phyloP scores from a whole-genome alignment of 768 basidiomycete species.

The Peribolospora kevripleyi region DNA sequence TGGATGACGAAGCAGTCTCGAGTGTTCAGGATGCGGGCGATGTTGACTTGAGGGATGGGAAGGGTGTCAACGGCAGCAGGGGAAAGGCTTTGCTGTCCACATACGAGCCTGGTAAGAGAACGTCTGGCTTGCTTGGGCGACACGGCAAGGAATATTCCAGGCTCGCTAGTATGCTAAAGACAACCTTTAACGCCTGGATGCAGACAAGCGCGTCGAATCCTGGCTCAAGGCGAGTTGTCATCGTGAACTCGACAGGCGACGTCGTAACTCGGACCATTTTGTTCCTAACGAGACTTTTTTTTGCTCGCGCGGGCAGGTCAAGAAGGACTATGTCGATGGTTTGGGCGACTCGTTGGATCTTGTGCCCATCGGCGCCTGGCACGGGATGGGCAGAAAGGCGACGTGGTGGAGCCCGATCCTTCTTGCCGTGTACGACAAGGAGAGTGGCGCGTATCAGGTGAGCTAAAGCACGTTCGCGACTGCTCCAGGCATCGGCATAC shows the following conservation, averaged over 20 bases:
- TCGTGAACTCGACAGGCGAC: background rate
- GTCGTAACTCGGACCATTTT: too few species aligned
- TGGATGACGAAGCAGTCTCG: constrained; percentile 7
- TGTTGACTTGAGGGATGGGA: constrained; percentile 15
- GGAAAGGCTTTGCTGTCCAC: constrained; percentile 55
- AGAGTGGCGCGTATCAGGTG: constrained; percentile 4
- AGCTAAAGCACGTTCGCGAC: too few species aligned
- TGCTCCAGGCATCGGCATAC: too few species aligned
- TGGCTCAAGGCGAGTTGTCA: constrained; percentile 40
- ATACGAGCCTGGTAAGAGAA: constrained; percentile 41
- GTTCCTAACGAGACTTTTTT: background rate
- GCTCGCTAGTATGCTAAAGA: background rate
- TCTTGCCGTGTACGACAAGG: constrained; percentile 46
- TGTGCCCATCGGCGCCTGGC: constrained; percentile 42
- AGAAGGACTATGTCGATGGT: constrained; percentile 51
- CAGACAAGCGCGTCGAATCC: constrained; percentile 57
- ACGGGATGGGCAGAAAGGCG: constrained; percentile 69
- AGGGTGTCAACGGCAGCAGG: constrained; percentile 15
- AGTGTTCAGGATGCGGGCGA: constrained; percentile 10
- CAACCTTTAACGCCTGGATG: background rate
- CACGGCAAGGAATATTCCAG: background rate
- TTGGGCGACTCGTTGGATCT: constrained; percentile 19
- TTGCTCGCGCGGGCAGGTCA: constrained; percentile 23
- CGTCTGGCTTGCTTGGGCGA: constrained; percentile 3
- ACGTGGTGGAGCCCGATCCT: constrained; percentile 83